Conservation (phyloP, 495 filamentous ascomycete genomes). For the Penicillium manginii region DNA sequence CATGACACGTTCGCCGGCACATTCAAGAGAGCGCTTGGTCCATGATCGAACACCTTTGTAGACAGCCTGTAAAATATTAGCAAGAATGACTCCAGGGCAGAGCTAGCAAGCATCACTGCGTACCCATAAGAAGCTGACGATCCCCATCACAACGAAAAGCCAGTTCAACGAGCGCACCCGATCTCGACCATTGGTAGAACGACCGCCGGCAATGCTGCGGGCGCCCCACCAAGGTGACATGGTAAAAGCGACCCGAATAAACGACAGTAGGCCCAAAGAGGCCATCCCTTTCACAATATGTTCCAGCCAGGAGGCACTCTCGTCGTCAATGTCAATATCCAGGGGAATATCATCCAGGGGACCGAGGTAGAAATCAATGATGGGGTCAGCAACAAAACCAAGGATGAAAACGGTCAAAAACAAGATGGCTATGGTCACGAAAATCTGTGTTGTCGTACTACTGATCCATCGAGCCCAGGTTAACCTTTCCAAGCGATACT, state of each 20-base stretch:
- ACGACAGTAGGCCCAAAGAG: conserved; percentile 81
- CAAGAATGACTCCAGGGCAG: conserved; percentile 11
- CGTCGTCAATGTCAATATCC: conserved; percentile 24
- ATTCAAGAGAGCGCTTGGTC: conserved; percentile 70
- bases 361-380: conserved; percentile 86
- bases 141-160: conserved; percentile 76
- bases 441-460: conserved; percentile 64
- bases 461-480: conserved; percentile 74
- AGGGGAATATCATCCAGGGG: conserved; percentile 58
- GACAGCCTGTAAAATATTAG: conserved; percentile 61
- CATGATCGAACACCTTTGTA: conserved; percentile 78
- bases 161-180: conserved; percentile 74
- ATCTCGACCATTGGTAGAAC: conserved; percentile 68
- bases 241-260: conserved; percentile 77
- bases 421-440: conserved; percentile 71
- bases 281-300: conserved; percentile 90
- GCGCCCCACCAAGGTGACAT: conserved; percentile 69
- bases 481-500: conserved; percentile 80
- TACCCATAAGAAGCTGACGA: conserved; percentile 82
- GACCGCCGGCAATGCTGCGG: conserved; percentile 52
- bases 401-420: conserved; percentile 72
- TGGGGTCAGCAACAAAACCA: conserved; percentile 90
- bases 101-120: conserved; percentile 35
- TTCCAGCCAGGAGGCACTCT: conserved; percentile 64
- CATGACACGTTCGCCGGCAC: conserved; percentile 75